phyloP scores from a whole-genome alignment of 177 flowering plant genomes.

The Vitis hybrid region DNA sequence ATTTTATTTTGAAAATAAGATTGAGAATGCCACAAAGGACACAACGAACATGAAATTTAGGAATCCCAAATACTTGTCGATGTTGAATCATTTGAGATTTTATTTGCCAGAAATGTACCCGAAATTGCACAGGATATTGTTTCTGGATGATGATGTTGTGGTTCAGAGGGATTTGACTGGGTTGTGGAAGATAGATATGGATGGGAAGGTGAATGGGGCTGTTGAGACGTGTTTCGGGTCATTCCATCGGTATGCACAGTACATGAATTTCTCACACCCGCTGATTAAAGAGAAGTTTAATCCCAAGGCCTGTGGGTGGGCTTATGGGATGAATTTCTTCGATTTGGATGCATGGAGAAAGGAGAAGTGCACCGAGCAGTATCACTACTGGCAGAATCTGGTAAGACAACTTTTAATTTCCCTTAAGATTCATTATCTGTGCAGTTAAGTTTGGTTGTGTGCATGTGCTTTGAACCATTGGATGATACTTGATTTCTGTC shows the following conservation, averaged over 20 bases:
- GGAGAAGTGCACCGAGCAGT: slow-evolving; percentile 44
- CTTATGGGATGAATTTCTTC: slow-evolving; percentile 47
- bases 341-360: slow-evolving; percentile 50
- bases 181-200: slow-evolving; percentile 53
- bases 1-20: slow-evolving; percentile 36
- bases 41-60: slow-evolving; percentile 39
- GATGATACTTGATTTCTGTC: no score
- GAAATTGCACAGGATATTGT: slow-evolving; percentile 45
- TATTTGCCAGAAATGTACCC: slow-evolving; percentile 56
- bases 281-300: slow-evolving; percentile 41
- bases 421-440: neutral
- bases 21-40: slow-evolving; percentile 40
- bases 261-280: slow-evolving; percentile 47
- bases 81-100: slow-evolving; percentile 48
- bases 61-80: slow-evolving; percentile 45
- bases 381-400: slow-evolving; percentile 48
- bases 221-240: slow-evolving; percentile 57
- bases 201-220: slow-evolving; percentile 59
- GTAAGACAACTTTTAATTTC: slow-evolving; percentile 15
- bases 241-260: slow-evolving; percentile 49
- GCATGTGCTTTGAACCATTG: no score
- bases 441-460: neutral
- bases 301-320: slow-evolving; percentile 48
- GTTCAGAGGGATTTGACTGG: slow-evolving; percentile 56
- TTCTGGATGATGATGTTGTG: slow-evolving; percentile 58